These are phyloP conservation scores for Colletotrichum acutatum DNA, from an alignment of 2,329 filamentous ascomycete species.

Conservation along the genomic window DNA sequence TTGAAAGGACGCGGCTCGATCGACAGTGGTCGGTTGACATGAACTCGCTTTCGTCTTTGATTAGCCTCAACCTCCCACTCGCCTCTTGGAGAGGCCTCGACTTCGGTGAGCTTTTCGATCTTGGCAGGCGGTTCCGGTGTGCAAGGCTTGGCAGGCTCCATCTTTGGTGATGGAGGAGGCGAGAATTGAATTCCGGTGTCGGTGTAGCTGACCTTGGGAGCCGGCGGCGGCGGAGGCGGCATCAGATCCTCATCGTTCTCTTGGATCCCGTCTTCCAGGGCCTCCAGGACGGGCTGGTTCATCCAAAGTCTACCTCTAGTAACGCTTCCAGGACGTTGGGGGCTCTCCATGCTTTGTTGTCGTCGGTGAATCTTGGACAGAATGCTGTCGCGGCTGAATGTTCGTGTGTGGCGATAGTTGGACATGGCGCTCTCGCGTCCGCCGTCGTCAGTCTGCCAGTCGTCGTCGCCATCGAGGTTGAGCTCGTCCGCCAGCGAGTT, in stretches of 20 bases:
- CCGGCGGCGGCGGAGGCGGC: constrained; percentile 40
- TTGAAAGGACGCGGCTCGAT: constrained; percentile 58
- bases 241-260: constrained; percentile 58
- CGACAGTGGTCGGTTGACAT: constrained; percentile 60
- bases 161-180: constrained; percentile 79
- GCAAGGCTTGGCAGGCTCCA: constrained; percentile 51
- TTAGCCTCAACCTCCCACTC: constrained; percentile 73
- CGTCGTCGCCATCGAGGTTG: constrained; percentile 84
- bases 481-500: constrained; percentile 91
- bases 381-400: constrained; percentile 67
- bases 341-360: constrained; percentile 69
- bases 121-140: constrained; percentile 53
- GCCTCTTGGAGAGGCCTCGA: constrained; percentile 56
- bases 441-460: constrained; percentile 76
- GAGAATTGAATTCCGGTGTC: constrained; percentile 87
- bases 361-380: constrained; percentile 61
- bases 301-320: constrained; percentile 63
- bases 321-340: constrained; percentile 65
- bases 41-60: constrained; percentile 76
- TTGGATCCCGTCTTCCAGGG: constrained; percentile 62
- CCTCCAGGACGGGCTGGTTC: constrained; percentile 66
- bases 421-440: constrained; percentile 73
- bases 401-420: constrained; percentile 60
- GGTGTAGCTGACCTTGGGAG: constrained; percentile 66
- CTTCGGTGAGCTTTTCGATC: constrained; percentile 52